Percentiles rank a stretch among this genome's conserved stretches.
These are phyloP conservation scores for Xylaria curta DNA, from an alignment of 495 filamentous ascomycete species.

Conservation along the genomic window DNA sequence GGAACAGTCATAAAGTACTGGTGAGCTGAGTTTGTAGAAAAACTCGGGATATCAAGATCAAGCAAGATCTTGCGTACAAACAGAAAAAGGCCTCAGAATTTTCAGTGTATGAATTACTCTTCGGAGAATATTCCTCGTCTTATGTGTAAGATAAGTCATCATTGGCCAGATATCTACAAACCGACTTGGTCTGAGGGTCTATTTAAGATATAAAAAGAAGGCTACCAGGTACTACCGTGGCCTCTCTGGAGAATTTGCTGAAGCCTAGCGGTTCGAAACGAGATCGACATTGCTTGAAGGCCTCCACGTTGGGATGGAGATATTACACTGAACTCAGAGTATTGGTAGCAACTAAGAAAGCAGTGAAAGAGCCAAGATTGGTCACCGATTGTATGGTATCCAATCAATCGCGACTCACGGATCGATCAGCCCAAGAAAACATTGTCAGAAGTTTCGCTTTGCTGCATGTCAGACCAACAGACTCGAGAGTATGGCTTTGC, in stretches of 20 bases:
- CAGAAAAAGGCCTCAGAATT: slow-evolving; percentile 42
- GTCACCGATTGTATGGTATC: not conserved
- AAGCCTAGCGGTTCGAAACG: not conserved
- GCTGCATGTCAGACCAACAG: not conserved
- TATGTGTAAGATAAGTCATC: slow-evolving; percentile 42
- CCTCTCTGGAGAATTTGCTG: not conserved
- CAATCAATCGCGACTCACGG: not conserved
- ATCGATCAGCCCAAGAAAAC: not conserved
- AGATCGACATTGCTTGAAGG: not conserved
- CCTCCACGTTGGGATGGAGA: not conserved
- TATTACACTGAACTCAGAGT: not conserved
- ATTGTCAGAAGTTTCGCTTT: not conserved
- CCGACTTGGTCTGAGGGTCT: not conserved
- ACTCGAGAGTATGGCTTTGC: not conserved
- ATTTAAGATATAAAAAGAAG: not conserved
- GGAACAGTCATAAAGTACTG: not conserved
- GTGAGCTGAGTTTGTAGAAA: not conserved
- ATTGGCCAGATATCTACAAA: slow-evolving; percentile 32
- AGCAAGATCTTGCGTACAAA: slow-evolving; percentile 2
- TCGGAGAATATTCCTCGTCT: slow-evolving; percentile 36
- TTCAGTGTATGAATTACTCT: slow-evolving; percentile 43
- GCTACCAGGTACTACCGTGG: slow-evolving; percentile 11
- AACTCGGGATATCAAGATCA: not conserved
- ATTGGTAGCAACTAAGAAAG: not conserved
- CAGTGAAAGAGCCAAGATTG: not conserved